Conservation (phyloP, 2,329 filamentous ascomycete species). For the Ophiocordyceps camponoti-saundersi region DNA sequence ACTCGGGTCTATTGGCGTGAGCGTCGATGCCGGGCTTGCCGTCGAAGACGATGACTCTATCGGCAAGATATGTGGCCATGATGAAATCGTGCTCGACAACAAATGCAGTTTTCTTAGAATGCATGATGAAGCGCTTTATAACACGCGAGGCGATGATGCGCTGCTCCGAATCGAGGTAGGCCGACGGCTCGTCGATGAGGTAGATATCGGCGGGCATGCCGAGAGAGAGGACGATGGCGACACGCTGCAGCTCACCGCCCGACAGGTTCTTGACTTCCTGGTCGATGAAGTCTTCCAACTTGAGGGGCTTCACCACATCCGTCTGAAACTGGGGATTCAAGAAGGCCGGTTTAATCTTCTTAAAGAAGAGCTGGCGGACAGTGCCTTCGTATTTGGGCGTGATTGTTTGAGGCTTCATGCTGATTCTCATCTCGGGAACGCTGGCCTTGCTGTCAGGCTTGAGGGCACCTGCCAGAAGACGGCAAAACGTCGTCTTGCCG, state of each 20-base stretch:
- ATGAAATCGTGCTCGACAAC: constrained; percentile 99
- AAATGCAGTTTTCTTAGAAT: constrained; percentile 98
- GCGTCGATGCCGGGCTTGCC: constrained; percentile 79
- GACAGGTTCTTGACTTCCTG: constrained; percentile 99
- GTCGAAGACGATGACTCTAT: constrained; percentile 97
- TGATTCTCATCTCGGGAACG: constrained; percentile 89
- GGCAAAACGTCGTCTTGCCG: constrained; percentile 98
- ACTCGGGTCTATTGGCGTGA: constrained; percentile 80
- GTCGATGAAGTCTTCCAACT: constrained; percentile 97
- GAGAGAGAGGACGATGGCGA: constrained; percentile 92
- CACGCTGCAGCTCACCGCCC: constrained; percentile 97
- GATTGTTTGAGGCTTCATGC: constrained; percentile 99
- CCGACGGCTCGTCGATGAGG: constrained; percentile 92
- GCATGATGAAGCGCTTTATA: constrained; percentile 99
- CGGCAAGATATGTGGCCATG: constrained; percentile 65
- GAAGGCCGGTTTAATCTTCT: constrained; percentile 97
- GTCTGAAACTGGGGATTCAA: constrained; percentile 97
- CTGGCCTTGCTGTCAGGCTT: constrained; percentile 70
- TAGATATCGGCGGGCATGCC: constrained; percentile 96
- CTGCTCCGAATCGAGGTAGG: constrained; percentile 97
- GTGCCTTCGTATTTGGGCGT: constrained; percentile 96
- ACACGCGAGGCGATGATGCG: constrained; percentile 94
- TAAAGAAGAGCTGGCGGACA: constrained; percentile 96
- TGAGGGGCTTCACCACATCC: constrained; percentile 98
- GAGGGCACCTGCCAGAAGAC: constrained; percentile 79